A percentile compares a stretch with the other conserved stretches of the same genome.
Evolutionary conservation across 2,329 filamentous ascomycete species (phyloP).

Genomic region (Aspergillus aculeatus): DNA sequence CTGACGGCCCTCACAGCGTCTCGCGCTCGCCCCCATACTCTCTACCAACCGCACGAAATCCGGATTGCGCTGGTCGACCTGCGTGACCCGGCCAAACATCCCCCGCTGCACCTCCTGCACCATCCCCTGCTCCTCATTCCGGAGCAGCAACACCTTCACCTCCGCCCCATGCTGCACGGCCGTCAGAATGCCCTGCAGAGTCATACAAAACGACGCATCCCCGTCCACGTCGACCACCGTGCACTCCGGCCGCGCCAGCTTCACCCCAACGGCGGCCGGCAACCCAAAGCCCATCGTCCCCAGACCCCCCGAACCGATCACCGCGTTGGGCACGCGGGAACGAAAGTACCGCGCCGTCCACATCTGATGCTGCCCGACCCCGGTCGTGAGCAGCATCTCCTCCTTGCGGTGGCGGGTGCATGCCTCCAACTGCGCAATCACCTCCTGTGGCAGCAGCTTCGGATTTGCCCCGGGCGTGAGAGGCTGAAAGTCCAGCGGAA

Average conservation of each 20-base stretch:
- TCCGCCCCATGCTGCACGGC: not conserved
- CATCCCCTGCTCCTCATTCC: constrained; percentile 2
- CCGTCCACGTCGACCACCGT: constrained; percentile 92
- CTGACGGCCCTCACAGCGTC: not conserved
- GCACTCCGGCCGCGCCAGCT: constrained; percentile 73
- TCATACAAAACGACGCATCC: constrained; percentile 78
- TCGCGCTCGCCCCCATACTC: constrained; percentile 5
- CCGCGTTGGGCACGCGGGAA: constrained; percentile 80
- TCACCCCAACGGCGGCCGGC: constrained; percentile 87
- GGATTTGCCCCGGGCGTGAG: not conserved
- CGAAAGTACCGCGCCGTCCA: constrained; percentile 93
- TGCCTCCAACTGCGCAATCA: constrained; percentile 51
- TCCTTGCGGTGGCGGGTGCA: constrained; percentile 83
- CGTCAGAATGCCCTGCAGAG: constrained; percentile 1
- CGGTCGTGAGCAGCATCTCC: constrained; percentile 80
- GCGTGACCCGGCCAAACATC: not conserved
- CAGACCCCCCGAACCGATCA: constrained; percentile 91
- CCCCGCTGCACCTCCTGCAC: not conserved
- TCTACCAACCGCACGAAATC: not conserved
- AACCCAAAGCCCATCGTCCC: constrained; percentile 94
- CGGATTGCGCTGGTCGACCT: not conserved
- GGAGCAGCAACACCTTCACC: not conserved
- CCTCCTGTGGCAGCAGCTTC: not conserved
- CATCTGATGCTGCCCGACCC: constrained; percentile 97
- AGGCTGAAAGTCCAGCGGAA: not conserved